Evolutionary conservation across 75 land plant genomes (phyloP).

Genomic region (Selaginella tamariscina): DNA sequence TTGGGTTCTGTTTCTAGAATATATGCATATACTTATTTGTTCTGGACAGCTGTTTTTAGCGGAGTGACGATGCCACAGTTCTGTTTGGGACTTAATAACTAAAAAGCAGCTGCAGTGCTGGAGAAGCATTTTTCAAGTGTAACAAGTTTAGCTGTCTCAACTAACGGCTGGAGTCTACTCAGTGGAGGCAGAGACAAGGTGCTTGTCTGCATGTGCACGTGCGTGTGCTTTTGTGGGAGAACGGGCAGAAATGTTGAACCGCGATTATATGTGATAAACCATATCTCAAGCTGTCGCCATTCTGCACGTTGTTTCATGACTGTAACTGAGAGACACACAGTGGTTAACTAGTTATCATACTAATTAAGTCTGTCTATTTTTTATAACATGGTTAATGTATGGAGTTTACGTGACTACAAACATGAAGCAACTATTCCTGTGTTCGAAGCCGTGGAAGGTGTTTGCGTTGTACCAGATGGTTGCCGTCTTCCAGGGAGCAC

Average conservation of each 20-base stretch:
- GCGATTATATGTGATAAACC: too few species aligned
- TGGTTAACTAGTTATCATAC: too few species aligned
- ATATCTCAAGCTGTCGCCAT: too few species aligned
- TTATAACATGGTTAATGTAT: slow-evolving; percentile 58
- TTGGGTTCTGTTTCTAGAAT: neutral
- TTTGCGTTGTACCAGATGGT: slow-evolving; percentile 41
- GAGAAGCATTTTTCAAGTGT: slow-evolving; percentile 72
- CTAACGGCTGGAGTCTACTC: slow-evolving; percentile 57
- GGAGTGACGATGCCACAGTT: slow-evolving; percentile 84
- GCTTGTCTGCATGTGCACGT: neutral
- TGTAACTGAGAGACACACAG: neutral
- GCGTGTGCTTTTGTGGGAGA: neutral
- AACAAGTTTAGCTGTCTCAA: slow-evolving; percentile 70
- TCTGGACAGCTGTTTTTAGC: slow-evolving; percentile 61
- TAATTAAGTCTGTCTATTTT: slow-evolving; percentile 9
- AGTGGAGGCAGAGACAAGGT: slow-evolving; percentile 86
- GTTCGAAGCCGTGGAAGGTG: slow-evolving; percentile 69
- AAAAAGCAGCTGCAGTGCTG: slow-evolving; percentile 55
- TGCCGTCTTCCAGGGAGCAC: slow-evolving; percentile 30
- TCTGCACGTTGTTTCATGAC: slow-evolving; percentile 5
- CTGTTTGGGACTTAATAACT: slow-evolving; percentile 70
- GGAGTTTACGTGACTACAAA: slow-evolving; percentile 61
- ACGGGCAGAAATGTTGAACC: too few species aligned
- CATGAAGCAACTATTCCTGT: slow-evolving; percentile 52
- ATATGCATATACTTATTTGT: neutral